Percentiles rank a stretch among this genome's conserved stretches.
These are phyloP conservation scores for Gryganskiella cystojenkinii DNA, from an alignment of 192 early-diverging fungal genomes.

Conservation along the genomic window DNA sequence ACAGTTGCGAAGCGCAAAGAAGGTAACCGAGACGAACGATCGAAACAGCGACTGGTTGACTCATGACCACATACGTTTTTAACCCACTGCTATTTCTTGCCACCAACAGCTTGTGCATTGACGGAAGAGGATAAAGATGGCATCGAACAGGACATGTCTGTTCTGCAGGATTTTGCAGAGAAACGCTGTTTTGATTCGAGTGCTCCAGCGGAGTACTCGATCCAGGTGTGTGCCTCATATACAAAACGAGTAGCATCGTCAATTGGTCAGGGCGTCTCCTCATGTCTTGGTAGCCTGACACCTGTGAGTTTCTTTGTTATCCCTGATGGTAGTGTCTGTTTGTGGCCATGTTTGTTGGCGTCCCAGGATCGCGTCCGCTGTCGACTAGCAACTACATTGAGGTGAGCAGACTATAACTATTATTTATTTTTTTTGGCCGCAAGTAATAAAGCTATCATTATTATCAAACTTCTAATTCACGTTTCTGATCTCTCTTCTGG, in stretches of 20 bases:
- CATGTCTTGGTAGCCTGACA: too few species aligned
- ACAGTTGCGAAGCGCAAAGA: slow-evolving; percentile 21
- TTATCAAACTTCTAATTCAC: neutral
- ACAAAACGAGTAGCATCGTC: too few species aligned
- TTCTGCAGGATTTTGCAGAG: slow-evolving; percentile 24
- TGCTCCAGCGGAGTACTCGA: slow-evolving; percentile 1
- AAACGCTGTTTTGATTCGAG: slow-evolving; percentile 13
- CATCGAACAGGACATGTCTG: slow-evolving; percentile 12
- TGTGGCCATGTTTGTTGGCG: slow-evolving; percentile 25
- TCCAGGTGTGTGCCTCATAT: too few species aligned
- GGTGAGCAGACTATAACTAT: slow-evolving; percentile 1
- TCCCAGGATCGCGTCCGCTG: slow-evolving; percentile 21
- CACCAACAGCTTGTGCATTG: slow-evolving; percentile 12
- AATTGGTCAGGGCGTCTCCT: too few species aligned
- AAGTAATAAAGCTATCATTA: too few species aligned
- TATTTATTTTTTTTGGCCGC: too few species aligned
- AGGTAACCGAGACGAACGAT: slow-evolving; percentile 9
- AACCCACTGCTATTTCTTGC: neutral
- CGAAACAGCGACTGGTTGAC: neutral
- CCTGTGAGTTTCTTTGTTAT: neutral
- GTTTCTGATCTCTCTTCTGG: neutral
- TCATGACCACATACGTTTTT: too few species aligned
- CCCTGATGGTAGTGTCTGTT: slow-evolving; percentile 16
- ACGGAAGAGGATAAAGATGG: slow-evolving; percentile 35
- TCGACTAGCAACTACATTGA: slow-evolving; percentile 30